phyloP scores from a whole-genome alignment of 139 green algal species.

The Asterochloris erici region DNA sequence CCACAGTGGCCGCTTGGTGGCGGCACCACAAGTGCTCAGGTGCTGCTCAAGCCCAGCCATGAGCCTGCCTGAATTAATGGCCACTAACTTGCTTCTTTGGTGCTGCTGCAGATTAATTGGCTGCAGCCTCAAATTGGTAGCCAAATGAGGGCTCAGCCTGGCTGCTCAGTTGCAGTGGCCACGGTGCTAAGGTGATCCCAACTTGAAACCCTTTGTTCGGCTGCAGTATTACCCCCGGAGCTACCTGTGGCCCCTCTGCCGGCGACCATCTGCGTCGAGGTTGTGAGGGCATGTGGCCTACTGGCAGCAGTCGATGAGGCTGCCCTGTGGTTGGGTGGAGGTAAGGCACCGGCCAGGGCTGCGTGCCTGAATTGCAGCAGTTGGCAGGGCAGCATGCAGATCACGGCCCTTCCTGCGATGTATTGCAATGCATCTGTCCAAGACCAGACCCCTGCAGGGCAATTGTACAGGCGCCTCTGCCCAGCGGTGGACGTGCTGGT shows the following conservation, averaged over 20 bases:
- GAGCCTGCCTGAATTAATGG: no score
- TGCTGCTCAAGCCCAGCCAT: no score
- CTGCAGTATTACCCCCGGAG: neutral
- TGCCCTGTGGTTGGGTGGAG: slow-evolving; percentile 29
- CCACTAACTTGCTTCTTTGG: no score
- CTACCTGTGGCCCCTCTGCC: neutral
- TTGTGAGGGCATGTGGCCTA: slow-evolving; percentile 41
- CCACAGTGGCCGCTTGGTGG: no score
- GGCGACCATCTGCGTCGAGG: slow-evolving; percentile 33
- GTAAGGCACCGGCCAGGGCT: neutral
- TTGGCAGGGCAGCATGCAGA: neutral
- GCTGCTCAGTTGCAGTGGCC: neutral
- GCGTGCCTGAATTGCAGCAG: neutral
- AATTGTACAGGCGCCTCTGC: neutral
- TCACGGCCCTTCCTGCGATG: neutral
- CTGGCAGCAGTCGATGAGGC: slow-evolving; percentile 48
- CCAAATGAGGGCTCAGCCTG: no score
- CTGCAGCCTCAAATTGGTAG: neutral
- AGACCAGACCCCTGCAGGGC: neutral
- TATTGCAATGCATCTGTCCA: neutral
- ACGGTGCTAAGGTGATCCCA: neutral
- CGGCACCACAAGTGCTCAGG: no score
- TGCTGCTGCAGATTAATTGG: neutral
- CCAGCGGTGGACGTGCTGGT: neutral
- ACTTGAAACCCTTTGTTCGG: neutral